Percentiles rank a stretch among this genome's conserved stretches.
Conservation (phyloP, 2,329 filamentous ascomycete species). For the Alternaria rosae region DNA sequence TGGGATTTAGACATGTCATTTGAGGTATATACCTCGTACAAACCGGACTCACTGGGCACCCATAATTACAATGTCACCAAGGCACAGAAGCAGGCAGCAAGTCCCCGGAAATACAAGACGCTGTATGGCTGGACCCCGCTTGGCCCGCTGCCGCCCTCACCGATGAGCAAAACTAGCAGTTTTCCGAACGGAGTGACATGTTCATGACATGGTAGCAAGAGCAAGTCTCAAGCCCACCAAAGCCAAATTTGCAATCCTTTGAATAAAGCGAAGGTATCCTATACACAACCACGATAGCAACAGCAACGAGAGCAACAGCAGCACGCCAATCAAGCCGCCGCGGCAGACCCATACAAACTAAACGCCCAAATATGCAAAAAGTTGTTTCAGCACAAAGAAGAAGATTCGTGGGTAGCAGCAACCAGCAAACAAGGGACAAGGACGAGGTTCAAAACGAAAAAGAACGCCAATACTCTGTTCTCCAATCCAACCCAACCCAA, state of each 20-base stretch:
- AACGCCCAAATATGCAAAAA: constrained; percentile 16
- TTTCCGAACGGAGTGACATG: not conserved
- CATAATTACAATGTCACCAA: not conserved
- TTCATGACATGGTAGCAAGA: not conserved
- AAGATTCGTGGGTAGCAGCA: not conserved
- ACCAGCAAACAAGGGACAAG: not conserved
- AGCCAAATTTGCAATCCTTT: not conserved
- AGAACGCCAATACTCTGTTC: not conserved
- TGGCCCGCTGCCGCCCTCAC: not conserved
- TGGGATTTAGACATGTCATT: not conserved
- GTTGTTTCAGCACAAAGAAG: not conserved
- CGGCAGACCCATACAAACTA: not conserved
- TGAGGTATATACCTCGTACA: not conserved
- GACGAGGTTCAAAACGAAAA: not conserved
- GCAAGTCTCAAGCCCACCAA: not conserved
- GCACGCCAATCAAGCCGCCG: not conserved
- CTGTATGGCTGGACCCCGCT: not conserved
- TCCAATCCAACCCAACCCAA: not conserved
- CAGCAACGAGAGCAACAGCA: not conserved
- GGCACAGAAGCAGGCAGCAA: not conserved
- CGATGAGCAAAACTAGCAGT: not conserved
- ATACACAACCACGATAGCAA: not conserved
- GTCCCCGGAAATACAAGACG: not conserved
- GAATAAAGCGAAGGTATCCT: constrained; percentile 5
- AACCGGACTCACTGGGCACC: not conserved